Evolutionary conservation across 345 rosid species (phyloP).

Genomic region (Aquilaria malaccensis): DNA sequence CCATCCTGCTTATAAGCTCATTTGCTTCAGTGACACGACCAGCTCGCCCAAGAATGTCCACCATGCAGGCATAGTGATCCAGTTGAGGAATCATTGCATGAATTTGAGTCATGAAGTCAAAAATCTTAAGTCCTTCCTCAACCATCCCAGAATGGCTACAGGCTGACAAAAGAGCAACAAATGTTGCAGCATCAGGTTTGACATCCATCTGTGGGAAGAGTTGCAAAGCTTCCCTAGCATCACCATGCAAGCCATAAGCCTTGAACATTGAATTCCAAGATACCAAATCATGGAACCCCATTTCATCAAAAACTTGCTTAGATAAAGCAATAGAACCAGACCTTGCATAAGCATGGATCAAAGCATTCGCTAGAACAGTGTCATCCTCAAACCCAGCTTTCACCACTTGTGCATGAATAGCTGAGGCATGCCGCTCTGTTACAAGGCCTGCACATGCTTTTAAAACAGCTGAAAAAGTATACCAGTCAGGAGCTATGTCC

Average conservation of each 20-base stretch:
- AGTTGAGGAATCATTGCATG: constrained; percentile 52
- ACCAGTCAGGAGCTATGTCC: constrained; percentile 59
- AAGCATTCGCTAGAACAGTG: constrained; percentile 52
- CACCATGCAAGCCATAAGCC: constrained; percentile 76
- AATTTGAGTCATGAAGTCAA: constrained; percentile 44
- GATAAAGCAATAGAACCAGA: constrained; percentile 64
- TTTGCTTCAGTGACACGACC: constrained; percentile 62
- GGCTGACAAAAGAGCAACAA: constrained; percentile 74
- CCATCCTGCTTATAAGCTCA: constrained; percentile 55
- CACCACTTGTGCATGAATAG: constrained; percentile 55
- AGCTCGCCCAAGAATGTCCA: constrained; percentile 80
- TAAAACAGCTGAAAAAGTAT: constrained; percentile 62
- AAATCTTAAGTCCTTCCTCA: constrained; percentile 59
- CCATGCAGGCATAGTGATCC: constrained; percentile 82
- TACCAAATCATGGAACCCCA: constrained; percentile 44
- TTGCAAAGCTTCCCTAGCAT: constrained; percentile 51
- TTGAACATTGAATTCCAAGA: constrained; percentile 93
- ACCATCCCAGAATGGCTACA: constrained; percentile 86
- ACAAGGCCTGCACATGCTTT: constrained; percentile 84
- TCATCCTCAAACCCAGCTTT: constrained; percentile 60
- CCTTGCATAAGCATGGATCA: constrained; percentile 83
- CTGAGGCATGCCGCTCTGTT: constrained; percentile 45
- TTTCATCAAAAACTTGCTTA: constrained; percentile 55
- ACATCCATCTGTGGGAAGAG: constrained; percentile 57
- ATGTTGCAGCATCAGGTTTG: constrained; percentile 67